Evolutionary conservation across 768 basidiomycete species (phyloP), one percentile per base, ranked within the genome.

Genomic region (Porphyrellus cyaneotinctus): DNA sequence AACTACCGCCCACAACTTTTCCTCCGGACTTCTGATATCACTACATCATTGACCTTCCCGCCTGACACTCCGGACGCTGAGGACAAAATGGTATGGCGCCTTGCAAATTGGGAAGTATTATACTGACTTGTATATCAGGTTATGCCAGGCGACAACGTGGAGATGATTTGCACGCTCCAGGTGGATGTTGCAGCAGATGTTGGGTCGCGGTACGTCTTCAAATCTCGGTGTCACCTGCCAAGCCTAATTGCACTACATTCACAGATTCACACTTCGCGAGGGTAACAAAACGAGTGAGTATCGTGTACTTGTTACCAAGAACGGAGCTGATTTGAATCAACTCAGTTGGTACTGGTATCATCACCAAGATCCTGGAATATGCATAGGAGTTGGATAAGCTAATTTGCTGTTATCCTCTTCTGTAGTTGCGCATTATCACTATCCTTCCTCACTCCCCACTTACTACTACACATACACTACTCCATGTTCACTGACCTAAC

Each of bases 91-190:
- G 92, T 86, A 43, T 23, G 73, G 63, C 24, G 24, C 26, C 11
- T 54, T 22, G 18, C 41, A 52, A 6, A 50, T 37, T 17, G 1
- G 38, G 11, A 50, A 47, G 2, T 15, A 14, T 39, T 9, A 18
- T 58, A 24, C 43, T 28, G 26, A 56, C 43, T 48, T 49, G 43
- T 23, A 26, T 30, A 54, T 41, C 61, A 89, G 85, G 85, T 97
- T 60, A 95, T 97, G 91, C 95, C 95, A 44, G 95, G 95, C 56
- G 95, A 98, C 75, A 95, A 95, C 64, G 86, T 98, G 49, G 94
- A 97, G 73, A 85, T 98, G 77, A 78, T 91, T 49, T 91, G 90
- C 67, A 75, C 81, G 24, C 80, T 97, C 33, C 79, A 86, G 23
- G 84, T 85, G 62, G 91, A 95, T 64, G 85, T 97, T 56, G 93